phyloP scores from a whole-genome alignment of 306 rosid genomes.

The Prunus salicina region DNA sequence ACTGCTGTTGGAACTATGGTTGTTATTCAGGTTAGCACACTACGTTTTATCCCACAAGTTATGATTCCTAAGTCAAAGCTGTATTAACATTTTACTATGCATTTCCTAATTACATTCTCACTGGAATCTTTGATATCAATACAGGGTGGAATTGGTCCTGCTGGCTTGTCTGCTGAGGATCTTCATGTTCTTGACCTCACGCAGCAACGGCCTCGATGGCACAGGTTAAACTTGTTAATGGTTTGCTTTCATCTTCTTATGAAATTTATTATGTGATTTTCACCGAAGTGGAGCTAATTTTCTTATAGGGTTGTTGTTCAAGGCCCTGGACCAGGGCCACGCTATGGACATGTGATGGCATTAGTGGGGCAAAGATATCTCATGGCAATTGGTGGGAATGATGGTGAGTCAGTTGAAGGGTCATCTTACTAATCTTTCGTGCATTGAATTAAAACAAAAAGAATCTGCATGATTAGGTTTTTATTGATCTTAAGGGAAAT shows the following conservation, averaged over 20 bases:
- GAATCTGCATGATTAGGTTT: neutral
- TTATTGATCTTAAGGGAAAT: constrained; percentile 1
- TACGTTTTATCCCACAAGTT: constrained; percentile 13
- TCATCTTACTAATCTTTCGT: neutral
- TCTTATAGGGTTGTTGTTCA: constrained; percentile 90
- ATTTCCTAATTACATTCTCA: constrained; percentile 22
- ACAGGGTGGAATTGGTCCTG: constrained; percentile 99
- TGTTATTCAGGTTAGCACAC: constrained; percentile 79
- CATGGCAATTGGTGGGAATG: constrained; percentile 99
- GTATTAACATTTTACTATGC: neutral
- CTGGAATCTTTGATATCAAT: constrained; percentile 29
- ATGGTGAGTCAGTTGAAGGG: constrained; percentile 54
- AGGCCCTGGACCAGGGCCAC: constrained; percentile 99
- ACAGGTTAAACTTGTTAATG: constrained; percentile 58
- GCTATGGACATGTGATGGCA: constrained; percentile 99
- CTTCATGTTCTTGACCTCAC: constrained; percentile 99
- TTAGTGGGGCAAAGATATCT: constrained; percentile 99
- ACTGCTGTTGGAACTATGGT: constrained; percentile 99
- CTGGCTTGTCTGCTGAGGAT: constrained; percentile 97
- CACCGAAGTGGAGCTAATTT: constrained; percentile 35
- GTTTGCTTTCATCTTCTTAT: constrained; percentile 6
- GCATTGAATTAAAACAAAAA: neutral
- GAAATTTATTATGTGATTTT: constrained; percentile 16
- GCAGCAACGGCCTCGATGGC: constrained; percentile 98
- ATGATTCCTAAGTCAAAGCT: neutral